A percentile compares a stretch with the other conserved stretches of the same genome.
Conservation (phyloP, 257 asterid species). For the Solanum tacnaense region DNA sequence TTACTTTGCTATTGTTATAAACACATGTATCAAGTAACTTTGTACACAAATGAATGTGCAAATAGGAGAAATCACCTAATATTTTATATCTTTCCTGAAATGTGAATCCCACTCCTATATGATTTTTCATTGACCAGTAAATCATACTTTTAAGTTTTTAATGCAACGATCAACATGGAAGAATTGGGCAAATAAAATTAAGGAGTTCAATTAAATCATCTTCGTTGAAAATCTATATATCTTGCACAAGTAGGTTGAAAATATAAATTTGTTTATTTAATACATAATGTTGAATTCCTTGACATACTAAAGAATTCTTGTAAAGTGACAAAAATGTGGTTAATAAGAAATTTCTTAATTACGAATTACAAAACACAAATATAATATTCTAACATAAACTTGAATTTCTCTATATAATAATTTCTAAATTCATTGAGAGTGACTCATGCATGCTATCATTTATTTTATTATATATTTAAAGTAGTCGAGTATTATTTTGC, state of each 20-base stretch:
- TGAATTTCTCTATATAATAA: not conserved
- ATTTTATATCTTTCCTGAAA: not conserved
- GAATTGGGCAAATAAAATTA: not conserved
- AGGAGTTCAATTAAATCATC: not conserved
- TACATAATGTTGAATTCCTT: not conserved
- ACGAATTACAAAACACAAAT: not conserved
- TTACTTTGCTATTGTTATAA: not conserved
- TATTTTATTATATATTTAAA: not conserved
- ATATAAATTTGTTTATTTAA: not conserved
- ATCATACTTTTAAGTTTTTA: not conserved
- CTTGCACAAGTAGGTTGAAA: not conserved
- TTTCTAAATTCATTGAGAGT: not conserved
- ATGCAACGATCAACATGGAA: accelerated
- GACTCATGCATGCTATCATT: not conserved
- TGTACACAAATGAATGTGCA: not conserved
- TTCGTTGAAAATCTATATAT: not conserved
- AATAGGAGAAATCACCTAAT: not conserved
- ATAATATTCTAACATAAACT: not conserved
- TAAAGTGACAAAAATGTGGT: not conserved
- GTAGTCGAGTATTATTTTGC: not conserved
- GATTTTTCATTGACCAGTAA: not conserved
- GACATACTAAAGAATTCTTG: not conserved
- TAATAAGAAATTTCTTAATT: not conserved
- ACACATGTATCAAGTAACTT: not conserved
- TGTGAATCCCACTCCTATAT: accelerated